phyloP scores from a whole-genome alignment of 306 rosid genomes.

The Begonia loranthoides region DNA sequence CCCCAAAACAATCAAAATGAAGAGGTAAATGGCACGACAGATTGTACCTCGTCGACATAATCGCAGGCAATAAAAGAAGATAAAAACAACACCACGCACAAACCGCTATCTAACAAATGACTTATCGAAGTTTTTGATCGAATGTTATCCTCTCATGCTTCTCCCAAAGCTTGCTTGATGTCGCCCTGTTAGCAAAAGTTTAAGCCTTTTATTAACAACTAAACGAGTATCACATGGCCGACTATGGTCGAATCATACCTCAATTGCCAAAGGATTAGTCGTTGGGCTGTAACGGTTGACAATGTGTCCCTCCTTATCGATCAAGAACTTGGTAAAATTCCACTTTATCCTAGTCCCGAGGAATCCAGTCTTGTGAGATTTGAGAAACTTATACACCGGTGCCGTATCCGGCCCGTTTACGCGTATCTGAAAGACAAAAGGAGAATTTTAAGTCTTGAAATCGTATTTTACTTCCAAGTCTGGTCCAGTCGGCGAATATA shows the following conservation, averaged over 20 bases:
- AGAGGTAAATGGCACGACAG: neutral
- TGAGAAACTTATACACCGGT: constrained; percentile 62
- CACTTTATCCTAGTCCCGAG: constrained; percentile 69
- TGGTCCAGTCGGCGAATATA: too few species aligned
- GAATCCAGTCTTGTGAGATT: constrained; percentile 48
- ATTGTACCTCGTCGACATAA: neutral
- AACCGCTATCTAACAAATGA: neutral
- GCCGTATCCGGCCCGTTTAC: constrained; percentile 58
- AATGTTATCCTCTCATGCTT: constrained; percentile 20
- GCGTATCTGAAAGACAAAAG: constrained; percentile 31
- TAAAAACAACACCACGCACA: constrained; percentile 1
- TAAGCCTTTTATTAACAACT: constrained; percentile 5
- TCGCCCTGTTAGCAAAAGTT: constrained; percentile 34
- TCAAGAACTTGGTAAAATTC: constrained; percentile 92
- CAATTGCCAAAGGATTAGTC: constrained; percentile 48
- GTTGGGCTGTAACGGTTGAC: constrained; percentile 55
- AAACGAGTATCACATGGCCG: constrained; percentile 1
- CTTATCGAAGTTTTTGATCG: constrained; percentile 1
- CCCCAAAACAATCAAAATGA: neutral
- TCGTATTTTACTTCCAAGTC: too few species aligned
- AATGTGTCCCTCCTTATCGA: constrained; percentile 53
- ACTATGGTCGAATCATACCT: constrained; percentile 26
- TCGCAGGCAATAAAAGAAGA: too few species aligned
- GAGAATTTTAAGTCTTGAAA: neutral
- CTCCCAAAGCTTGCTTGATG: constrained; percentile 69